Base-by-base conservation (phyloP, 2,329 filamentous ascomycete species). In the Bipolaris oryzae region DNA sequence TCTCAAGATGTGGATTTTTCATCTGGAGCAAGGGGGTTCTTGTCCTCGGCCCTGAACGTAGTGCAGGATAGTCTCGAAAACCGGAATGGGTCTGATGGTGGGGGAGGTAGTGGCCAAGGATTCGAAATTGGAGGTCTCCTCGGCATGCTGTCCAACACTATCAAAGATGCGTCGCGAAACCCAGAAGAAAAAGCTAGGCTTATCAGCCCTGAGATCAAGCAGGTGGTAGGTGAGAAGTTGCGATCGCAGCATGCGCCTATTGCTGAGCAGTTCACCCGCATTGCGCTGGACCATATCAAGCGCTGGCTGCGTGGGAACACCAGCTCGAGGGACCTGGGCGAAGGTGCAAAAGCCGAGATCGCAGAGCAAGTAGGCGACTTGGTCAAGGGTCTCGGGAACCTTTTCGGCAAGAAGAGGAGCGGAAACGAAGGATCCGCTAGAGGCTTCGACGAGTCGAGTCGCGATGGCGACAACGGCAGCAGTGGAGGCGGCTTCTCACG, bases 291-390 rank as follows among this genome's bases (percentile, higher is more conserved):
- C 7, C 69, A 72, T 45, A 69, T 72, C 58, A 72, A 72, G 54
- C 68, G 69, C 45, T 72, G 69, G 69, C 57, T 72, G 9, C 67
- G 69, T 46, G 69, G 69, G 3, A 72, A 72, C 46, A 72, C 68
- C 6, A 72, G 67, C 38, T 62, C 68, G 1, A 67, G 69, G 3
- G 69, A 72, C 46, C 48, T 72, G 21, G 68, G 69, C 10, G 69
- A 72, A 28, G 69, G 69, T 28, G 67, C 68, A 2, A 72, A 68
- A 46, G 69, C 63, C 18, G 69, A 72, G 55, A 68, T 73, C 37
- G 64, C 57, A 49, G 66, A 71, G 31, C 67, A 72, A 50, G 67
- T 72, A 7, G 60, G 62, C 10, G 67, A 63, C 58, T 47, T 72
- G 9, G 69, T 72, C 3, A 72, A 72, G 44, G 69, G 69, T 6